These are phyloP conservation scores for Trypanosoma melophagium DNA, from an alignment of 208 protist species.

Conservation along the genomic window DNA sequence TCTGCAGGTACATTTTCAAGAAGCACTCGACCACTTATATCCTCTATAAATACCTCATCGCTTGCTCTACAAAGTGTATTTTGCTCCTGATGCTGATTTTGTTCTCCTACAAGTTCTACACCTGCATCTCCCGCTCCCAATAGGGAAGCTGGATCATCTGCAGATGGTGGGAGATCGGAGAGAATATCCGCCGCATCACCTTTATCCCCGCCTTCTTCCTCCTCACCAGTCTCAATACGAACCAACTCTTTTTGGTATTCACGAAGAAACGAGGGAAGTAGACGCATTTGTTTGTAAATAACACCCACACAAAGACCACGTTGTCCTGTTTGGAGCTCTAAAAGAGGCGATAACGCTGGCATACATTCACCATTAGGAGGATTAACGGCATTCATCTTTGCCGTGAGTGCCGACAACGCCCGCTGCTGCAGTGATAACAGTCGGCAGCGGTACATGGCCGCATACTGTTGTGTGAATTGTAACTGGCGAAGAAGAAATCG, in stretches of 20 bases:
- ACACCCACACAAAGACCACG: constrained; percentile 73
- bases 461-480: constrained; percentile 84
- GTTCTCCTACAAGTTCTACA: not conserved
- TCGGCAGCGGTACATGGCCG: constrained; percentile 79
- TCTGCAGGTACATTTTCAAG: constrained; percentile 52
- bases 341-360: constrained; percentile 35
- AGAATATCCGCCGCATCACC: constrained; percentile 17
- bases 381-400: not conserved
- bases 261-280: constrained; percentile 81
- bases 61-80: constrained; percentile 49
- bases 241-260: constrained; percentile 88
- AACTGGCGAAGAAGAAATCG: constrained; percentile 77
- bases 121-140: constrained; percentile 6
- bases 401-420: constrained; percentile 41
- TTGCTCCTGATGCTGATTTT: constrained; percentile 25
- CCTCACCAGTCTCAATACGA: constrained; percentile 78
- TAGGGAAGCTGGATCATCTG: constrained; percentile 15
- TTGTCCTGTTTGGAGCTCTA: constrained; percentile 63
- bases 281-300: constrained; percentile 89
- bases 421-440: constrained; percentile 47
- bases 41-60: constrained; percentile 82
- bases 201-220: constrained; percentile 38
- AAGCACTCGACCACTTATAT: constrained; percentile 75
- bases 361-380: not conserved
- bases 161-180: constrained; percentile 24